Evolutionary conservation across 2,329 filamentous ascomycete genomes (phyloP), one percentile per base, ranked within the genome.

Genomic region (Penicillium sp.): DNA sequence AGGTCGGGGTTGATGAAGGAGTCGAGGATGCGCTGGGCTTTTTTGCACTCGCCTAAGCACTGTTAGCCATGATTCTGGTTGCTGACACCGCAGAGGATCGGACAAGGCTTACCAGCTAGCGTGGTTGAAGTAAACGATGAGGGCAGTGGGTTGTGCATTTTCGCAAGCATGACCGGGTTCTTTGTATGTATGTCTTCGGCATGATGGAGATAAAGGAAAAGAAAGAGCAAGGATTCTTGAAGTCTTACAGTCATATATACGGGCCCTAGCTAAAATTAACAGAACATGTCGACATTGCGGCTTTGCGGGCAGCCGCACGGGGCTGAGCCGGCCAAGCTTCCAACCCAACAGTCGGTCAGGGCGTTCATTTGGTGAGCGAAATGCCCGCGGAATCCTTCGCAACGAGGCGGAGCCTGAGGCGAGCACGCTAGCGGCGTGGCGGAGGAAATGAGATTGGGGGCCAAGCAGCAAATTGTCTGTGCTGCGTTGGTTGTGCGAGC

Each of bases 11-110:
- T 61, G 41, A 58, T 55, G 21, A 64, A 64, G 15, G 56, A 54
- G 8, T 64, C 56, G 3, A 64, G 41, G 9, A 62, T 59, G 7
- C 35, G 51, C 7, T 57, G 38, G 6, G 59, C 62, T 29, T 60
- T 64, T 17, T 49, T 61, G 56, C 62, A 64, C 49, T 64, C 62
- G 48, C 56, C 62, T 64, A 17, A 26, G 26, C 5, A 45, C 44
- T 6, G 7, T 23, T 38, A 15, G 21, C 13, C 44, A n/a, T 7
- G 13, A 9, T 38, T 23, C 19, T 30, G 3, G 9, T 41, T 15
- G 11, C 9, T 17, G 35, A 41, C 35, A 17, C 35, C 13, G 35
- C 35, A 17, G 35, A 15, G 15, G 9, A 41, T 38, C 31, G 8
- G 31, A 9, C 15, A 5, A 41, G 11, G 3, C 35, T 15, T n/a